These are phyloP conservation scores for Pyropia haitanensis DNA, from an alignment of 23 red algal species.

Conservation along the genomic window DNA sequence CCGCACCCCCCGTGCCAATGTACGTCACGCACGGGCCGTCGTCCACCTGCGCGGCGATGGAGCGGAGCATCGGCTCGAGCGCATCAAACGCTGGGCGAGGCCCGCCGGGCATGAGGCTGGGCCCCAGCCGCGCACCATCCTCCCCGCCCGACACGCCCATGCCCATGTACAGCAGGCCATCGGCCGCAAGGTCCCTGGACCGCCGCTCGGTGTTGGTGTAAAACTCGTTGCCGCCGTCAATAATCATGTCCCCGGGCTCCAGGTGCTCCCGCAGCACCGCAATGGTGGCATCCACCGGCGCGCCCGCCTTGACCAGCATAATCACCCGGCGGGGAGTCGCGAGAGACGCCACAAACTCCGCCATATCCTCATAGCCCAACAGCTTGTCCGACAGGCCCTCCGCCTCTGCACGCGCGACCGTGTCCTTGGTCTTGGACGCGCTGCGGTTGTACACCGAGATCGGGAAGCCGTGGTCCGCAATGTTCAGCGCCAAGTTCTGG, in stretches of 20 bases:
- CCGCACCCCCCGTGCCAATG: slow-evolving; percentile 86
- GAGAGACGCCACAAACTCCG: slow-evolving; percentile 49
- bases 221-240: slow-evolving; percentile 95
- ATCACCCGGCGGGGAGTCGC: slow-evolving; percentile 77
- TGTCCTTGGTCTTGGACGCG: slow-evolving; percentile 50
- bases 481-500: slow-evolving; percentile 92
- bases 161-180: slow-evolving; percentile 84
- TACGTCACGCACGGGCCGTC: slow-evolving; percentile 89
- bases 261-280: slow-evolving; percentile 39
- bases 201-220: slow-evolving; percentile 88
- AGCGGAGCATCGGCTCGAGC: slow-evolving; percentile 57
- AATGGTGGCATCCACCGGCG: slow-evolving; percentile 80
- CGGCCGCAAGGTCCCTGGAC: slow-evolving; percentile 37
- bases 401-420: slow-evolving; percentile 31
- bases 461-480: slow-evolving; percentile 83
- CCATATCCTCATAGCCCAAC: slow-evolving; percentile 48
- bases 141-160: slow-evolving; percentile 95
- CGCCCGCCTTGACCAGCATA: slow-evolving; percentile 91
- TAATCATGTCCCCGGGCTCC: slow-evolving; percentile 92
- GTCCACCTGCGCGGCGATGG: slow-evolving; percentile 83
- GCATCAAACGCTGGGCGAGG: slow-evolving; percentile 37
- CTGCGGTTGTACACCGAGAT: slow-evolving; percentile 85
- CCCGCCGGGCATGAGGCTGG: slow-evolving; percentile 97
- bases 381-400: slow-evolving; percentile 35
- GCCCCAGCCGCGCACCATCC: slow-evolving; percentile 90